A percentile compares a stretch with the other conserved stretches of the same genome.
phyloP scores from a whole-genome alignment of 1,284 basidiomycete species.

The Phenoliferia sp. region DNA sequence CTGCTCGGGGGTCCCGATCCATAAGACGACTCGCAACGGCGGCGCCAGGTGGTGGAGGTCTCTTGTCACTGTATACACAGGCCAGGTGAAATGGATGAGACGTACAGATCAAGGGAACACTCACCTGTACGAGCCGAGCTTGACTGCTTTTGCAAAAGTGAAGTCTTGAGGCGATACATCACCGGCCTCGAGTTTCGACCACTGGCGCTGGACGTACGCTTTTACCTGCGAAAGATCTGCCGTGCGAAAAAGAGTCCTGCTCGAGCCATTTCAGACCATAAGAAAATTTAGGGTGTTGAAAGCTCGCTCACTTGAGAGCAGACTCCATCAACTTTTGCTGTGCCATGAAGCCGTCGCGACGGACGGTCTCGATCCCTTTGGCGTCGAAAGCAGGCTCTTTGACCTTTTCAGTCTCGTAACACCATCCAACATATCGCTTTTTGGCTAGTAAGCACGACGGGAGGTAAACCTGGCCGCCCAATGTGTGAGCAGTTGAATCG shows the following conservation, averaged over 20 bases:
- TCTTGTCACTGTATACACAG: conserved; percentile 59
- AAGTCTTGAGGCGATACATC: conserved; percentile 82
- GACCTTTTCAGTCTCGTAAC: conserved; percentile 80
- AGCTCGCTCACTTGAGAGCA: conserved; percentile 71
- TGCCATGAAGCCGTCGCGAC: conserved; percentile 81
- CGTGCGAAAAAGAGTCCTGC: conserved; percentile 82
- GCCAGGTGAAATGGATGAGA: neutral
- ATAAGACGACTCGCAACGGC: conserved; percentile 74
- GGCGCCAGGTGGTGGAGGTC: conserved; percentile 82
- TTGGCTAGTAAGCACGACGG: conserved; percentile 92
- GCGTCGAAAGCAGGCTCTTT: conserved; percentile 80
- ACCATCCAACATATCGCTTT: conserved; percentile 95
- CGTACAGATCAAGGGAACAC: neutral
- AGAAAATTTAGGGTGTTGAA: too few relatives aligned
- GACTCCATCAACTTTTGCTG: conserved; percentile 85
- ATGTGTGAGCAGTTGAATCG: neutral
- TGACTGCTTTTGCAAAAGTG: conserved; percentile 89
- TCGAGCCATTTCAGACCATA: too few relatives aligned
- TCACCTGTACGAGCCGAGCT: conserved; percentile 82
- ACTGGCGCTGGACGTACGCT: conserved; percentile 77
- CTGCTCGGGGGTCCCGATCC: conserved; percentile 69
- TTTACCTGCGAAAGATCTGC: conserved; percentile 87
- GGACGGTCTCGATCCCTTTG: conserved; percentile 95
- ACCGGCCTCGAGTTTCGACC: conserved; percentile 77
- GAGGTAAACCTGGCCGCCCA: conserved; percentile 67